phyloP scores from a whole-genome alignment of 345 rosid species.

The Linum lewisii region DNA sequence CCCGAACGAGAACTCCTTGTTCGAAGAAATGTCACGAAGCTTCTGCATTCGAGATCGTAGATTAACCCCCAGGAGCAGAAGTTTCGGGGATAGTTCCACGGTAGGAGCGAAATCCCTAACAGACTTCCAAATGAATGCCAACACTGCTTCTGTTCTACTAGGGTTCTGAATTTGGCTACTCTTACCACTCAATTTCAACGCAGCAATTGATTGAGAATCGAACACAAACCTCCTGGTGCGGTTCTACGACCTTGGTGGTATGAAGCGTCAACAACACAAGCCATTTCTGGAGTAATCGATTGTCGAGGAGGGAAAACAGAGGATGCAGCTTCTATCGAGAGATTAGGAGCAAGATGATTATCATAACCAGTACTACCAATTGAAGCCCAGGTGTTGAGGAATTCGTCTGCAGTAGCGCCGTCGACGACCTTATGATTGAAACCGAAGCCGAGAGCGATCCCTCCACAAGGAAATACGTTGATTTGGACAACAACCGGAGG shows the following conservation, averaged over 20 bases:
- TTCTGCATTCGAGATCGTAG: background rate
- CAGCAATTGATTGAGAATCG: background rate
- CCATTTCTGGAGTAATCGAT: background rate
- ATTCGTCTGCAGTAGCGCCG: background rate
- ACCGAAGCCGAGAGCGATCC: constrained; percentile 11
- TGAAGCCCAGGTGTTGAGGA: constrained; percentile 4
- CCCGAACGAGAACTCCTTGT: background rate
- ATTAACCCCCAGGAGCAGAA: background rate
- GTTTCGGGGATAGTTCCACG: background rate
- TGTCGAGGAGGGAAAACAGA: background rate
- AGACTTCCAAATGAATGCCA: constrained; percentile 9
- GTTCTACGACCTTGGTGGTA: background rate
- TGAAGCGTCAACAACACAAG: background rate
- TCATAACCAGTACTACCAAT: too few species aligned
- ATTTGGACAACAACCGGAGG: constrained; percentile 2
- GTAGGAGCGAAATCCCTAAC: background rate
- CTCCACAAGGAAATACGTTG: constrained; percentile 9
- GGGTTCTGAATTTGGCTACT: background rate
- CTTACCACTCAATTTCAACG: background rate
- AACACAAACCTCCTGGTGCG: constrained; percentile 6
- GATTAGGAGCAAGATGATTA: too few species aligned
- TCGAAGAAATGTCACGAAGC: too few species aligned
- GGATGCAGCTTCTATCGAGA: too few species aligned
- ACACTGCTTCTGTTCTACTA: background rate
- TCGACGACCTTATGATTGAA: constrained; percentile 8